Conservation (phyloP, 768 basidiomycete species). For the Auriscalpium microsporum region DNA sequence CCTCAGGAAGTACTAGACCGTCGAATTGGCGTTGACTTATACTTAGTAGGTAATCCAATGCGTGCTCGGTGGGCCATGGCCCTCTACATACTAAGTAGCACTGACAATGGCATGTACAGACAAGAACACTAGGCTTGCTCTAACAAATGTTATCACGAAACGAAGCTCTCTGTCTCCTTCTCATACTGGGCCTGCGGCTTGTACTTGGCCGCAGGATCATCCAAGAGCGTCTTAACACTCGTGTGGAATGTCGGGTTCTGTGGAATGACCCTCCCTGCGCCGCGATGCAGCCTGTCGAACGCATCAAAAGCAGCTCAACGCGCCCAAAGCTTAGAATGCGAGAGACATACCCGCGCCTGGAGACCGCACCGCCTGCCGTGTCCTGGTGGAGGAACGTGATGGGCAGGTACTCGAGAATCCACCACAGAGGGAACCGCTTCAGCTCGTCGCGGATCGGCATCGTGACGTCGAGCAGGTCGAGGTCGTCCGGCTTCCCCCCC, state of each 20-base stretch:
- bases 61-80: no score
- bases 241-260: conserved; percentile 51
- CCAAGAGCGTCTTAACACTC: conserved; percentile 54
- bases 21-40: no score
- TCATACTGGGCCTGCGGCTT: conserved; percentile 48
- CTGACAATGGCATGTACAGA: no score
- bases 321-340: not conserved
- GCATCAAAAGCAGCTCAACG: not conserved
- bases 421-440: conserved; percentile 41
- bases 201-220: conserved; percentile 39
- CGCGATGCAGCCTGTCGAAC: conserved; percentile 43
- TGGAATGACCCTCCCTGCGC: conserved; percentile 45
- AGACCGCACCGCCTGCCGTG: conserved; percentile 43
- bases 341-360: conserved; percentile 39
- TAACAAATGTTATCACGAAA: conserved; percentile 18
- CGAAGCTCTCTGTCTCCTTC: conserved; percentile 39
- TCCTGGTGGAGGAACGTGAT: conserved; percentile 49
- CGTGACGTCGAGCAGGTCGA: not conserved
- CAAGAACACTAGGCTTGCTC: no score
- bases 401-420: conserved; percentile 66
- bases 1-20: no score
- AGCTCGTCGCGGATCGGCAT: conserved; percentile 29
- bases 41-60: no score
- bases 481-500: not conserved
- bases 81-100: no score